These are phyloP conservation scores for Panicum virgatum DNA, from an alignment of 202 grass and related monocot genomes.

Conservation along the genomic window DNA sequence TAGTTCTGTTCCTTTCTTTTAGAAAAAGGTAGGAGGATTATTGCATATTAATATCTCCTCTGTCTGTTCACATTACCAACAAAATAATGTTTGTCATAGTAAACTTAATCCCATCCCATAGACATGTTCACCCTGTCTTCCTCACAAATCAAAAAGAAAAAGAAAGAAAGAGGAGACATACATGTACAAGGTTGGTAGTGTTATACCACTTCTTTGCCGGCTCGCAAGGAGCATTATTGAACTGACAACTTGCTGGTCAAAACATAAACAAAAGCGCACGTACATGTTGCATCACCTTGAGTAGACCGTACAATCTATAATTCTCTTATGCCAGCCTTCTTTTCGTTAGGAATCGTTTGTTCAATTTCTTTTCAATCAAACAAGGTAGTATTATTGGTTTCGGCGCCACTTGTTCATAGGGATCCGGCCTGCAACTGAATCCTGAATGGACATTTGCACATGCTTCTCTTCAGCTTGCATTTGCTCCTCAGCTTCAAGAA, in stretches of 20 bases:
- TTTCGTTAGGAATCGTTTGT: neutral
- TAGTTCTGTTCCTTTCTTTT: neutral
- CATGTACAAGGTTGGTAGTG: constrained; percentile 15
- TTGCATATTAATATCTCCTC: neutral
- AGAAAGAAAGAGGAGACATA: neutral
- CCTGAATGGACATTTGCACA: constrained; percentile 7
- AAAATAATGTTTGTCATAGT: neutral
- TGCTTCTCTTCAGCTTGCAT: neutral
- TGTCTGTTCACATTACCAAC: neutral
- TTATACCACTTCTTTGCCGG: neutral
- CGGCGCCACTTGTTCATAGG: neutral
- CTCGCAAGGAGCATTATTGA: neutral
- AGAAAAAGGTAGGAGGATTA: neutral
- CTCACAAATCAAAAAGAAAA: neutral
- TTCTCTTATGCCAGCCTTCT: neutral
- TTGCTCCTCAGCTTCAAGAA: constrained; percentile 2
- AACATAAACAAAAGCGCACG: constrained; percentile 10
- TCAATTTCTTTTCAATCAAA: no score
- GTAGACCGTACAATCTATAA: neutral
- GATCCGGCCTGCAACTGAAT: neutral
- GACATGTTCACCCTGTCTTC: neutral
- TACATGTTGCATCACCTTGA: constrained; percentile 17
- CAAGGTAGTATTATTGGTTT: neutral
- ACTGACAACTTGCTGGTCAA: neutral
- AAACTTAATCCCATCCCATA: neutral